Evolutionary conservation across 2,329 filamentous ascomycete species (phyloP).

Genomic region (Lasiodiplodia citricola): DNA sequence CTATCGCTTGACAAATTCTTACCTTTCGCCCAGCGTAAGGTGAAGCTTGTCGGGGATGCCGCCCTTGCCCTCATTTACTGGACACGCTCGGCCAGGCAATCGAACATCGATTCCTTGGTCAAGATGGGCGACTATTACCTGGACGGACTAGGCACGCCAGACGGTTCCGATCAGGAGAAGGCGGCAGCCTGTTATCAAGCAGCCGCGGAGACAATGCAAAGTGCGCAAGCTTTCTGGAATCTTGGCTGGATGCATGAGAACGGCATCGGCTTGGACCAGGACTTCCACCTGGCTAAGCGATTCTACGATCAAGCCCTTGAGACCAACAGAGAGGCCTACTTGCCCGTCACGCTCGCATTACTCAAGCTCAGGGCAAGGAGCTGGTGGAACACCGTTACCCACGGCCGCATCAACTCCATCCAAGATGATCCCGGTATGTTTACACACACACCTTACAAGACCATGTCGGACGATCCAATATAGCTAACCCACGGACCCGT

Average conservation of each 20-base stretch:
- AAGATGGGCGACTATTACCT: constrained; percentile 99
- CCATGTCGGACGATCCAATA: constrained; percentile 32
- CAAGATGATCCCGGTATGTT: constrained; percentile 78
- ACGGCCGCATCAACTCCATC: constrained; percentile 91
- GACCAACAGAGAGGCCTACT: constrained; percentile 89
- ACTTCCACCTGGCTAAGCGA: constrained; percentile 95
- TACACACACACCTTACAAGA: not conserved
- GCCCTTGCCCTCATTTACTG: constrained; percentile 85
- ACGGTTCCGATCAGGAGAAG: constrained; percentile 71
- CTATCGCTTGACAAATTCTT: constrained; percentile 62
- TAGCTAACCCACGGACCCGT: constrained; percentile 30
- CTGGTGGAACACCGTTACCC: constrained; percentile 92
- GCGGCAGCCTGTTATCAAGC: constrained; percentile 92
- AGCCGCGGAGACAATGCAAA: constrained; percentile 88
- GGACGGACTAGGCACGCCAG: constrained; percentile 71
- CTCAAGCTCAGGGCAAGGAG: constrained; percentile 83
- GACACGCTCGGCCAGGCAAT: constrained; percentile 91
- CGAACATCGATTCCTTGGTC: constrained; percentile 90
- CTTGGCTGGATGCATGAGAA: constrained; percentile 99
- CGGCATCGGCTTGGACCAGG: constrained; percentile 87
- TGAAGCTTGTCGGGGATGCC: constrained; percentile 61
- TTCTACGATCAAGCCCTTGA: constrained; percentile 93
- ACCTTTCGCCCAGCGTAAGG: constrained; percentile 49
- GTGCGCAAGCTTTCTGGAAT: constrained; percentile 95
- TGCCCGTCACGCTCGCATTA: constrained; percentile 87